Base-by-base conservation (phyloP, 495 filamentous ascomycete species). In the Cetradonia linearis region DNA sequence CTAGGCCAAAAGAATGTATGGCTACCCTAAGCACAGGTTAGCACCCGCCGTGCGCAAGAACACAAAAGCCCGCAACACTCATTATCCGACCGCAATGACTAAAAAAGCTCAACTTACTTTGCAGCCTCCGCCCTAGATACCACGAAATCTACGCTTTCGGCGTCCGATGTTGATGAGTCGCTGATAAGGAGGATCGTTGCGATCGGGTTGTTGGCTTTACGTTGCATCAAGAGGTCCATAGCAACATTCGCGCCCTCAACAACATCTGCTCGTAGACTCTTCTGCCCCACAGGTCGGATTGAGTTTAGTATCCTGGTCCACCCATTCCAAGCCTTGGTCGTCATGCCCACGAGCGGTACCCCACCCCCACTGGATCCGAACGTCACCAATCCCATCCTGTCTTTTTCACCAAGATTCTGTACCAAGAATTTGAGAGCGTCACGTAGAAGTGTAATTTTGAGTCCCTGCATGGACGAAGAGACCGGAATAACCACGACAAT, bases 161-260 rank as follows among this genome's bases (percentile, higher is more conserved):
- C 81, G 70, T 97, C 93, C 0, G 93, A 94, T 3, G 90, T 96
- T n/a, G 94, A 95, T 4, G 93, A 95, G 70, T 99, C 93, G 78
- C 93, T 97, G 71, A 99, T 99, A 63, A 99, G 76, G 70, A 97
- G 81, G 65, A 99, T 99, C 10, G 89, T 94, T 16, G 94, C 93
- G 54, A 99, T 84, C 5, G 93, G 93, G 68, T 99, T 99, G 70
- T 86, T 91, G 63, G 90, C 88, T 72, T 96, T 96, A 63, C 93
- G 86, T 70, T 95, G 89, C 93, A 99, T 99, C 48, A 99, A 79
- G 44, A 99, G 76, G 70, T 99, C 93, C 93, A 99, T 97, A 48
- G 93, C 93, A 47, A 97, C 91, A 68, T 99, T 99, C 38, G 93
- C 92, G 58, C 93, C 93, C 66, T 99, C 93, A 7, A 99, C 93